Conservation (phyloP, 1,284 basidiomycete species). For the Trichosporon sp. region DNA sequence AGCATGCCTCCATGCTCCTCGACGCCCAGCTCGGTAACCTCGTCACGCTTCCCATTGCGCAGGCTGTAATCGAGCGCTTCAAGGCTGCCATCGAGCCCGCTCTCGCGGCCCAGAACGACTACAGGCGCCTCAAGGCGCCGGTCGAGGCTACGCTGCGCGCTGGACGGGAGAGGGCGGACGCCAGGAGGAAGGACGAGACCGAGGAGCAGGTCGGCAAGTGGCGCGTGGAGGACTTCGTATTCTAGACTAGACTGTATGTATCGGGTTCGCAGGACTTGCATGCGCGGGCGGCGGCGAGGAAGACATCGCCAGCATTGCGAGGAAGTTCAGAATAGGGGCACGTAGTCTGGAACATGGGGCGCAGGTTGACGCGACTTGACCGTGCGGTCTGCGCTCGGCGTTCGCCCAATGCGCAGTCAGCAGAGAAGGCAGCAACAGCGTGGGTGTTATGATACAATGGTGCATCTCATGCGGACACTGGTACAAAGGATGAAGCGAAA, state of each 20-base stretch:
- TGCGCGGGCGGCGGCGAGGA: too few relatives aligned
- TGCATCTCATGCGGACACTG: conserved; percentile 25
- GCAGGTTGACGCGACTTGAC: not conserved
- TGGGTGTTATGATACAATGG: conserved; percentile 17
- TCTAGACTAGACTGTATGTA: conserved; percentile 31
- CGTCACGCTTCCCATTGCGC: conserved; percentile 39
- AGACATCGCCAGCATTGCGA: too few relatives aligned
- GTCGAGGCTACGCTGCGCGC: conserved; percentile 51
- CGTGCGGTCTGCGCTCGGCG: not conserved
- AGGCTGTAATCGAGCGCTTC: conserved; percentile 40
- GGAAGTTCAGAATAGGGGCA: too few relatives aligned
- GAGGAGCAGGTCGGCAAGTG: conserved; percentile 52
- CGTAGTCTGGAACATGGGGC: not conserved
- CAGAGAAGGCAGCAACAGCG: not conserved
- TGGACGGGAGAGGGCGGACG: conserved; percentile 31
- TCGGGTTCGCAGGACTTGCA: not conserved
- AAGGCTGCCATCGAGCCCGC: conserved; percentile 44
- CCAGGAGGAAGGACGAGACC: conserved; percentile 24
- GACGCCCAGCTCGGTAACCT: conserved; percentile 55
- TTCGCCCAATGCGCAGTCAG: too few relatives aligned
- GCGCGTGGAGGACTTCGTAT: conserved; percentile 53
- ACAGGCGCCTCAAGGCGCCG: conserved; percentile 47
- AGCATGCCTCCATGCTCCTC: conserved; percentile 49
- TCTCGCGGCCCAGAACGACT: conserved; percentile 47
- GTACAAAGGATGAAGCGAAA: conserved; percentile 27